Evolutionary conservation across 768 basidiomycete species (phyloP), one percentile per base, ranked within the genome.

Genomic region (Sporobolomyces phaffii): DNA sequence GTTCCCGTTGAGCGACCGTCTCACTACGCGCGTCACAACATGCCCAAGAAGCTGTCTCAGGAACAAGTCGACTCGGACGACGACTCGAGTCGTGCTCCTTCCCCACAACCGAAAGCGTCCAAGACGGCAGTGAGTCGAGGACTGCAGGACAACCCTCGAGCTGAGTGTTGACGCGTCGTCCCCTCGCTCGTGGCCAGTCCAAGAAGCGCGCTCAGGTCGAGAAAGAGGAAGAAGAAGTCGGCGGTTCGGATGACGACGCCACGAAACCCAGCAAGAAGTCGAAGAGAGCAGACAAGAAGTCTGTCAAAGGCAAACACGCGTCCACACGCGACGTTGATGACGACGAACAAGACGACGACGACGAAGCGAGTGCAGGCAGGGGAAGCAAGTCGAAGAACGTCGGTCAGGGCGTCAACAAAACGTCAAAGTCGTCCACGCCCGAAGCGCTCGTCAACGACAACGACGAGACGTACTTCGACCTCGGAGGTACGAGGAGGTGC

Each of bases 401-500:
- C 40, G 34, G 33, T 38, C 34, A 66, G 8, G 50, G 45, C 33
- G 34, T 51, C 20, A 47, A 57, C 57, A 52, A 53, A 64, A 48
- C 38, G 44, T 56, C n/a, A 52, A 47, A 24, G 29, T 2, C n/a
- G 11, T 17, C 26, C n/a, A 10, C 17, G 15, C 24, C 20, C 20
- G n/a, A 5, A 22, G 40, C 24, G 33, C 18, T 34, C n/a, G 18
- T 45, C 34, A 60, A 68, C 52, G 63, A 50, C 31, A n/a, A 62
- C 4, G 64, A 60, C 13, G 66, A 72, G 13, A 15, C 29, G 6
- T 72, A 34, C 51, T 10, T 60, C 49, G 60, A 76, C 71, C 60
- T 79, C 15, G 68, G 61, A 6, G 68, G 72, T 14, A 72, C 64
- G 22, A 69, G 73, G 20, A 53, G 77, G 29, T 43, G 22, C 15